phyloP scores from a whole-genome alignment of 495 filamentous ascomycete genomes.

The Aspergillus sclerotiicarbonarius region DNA sequence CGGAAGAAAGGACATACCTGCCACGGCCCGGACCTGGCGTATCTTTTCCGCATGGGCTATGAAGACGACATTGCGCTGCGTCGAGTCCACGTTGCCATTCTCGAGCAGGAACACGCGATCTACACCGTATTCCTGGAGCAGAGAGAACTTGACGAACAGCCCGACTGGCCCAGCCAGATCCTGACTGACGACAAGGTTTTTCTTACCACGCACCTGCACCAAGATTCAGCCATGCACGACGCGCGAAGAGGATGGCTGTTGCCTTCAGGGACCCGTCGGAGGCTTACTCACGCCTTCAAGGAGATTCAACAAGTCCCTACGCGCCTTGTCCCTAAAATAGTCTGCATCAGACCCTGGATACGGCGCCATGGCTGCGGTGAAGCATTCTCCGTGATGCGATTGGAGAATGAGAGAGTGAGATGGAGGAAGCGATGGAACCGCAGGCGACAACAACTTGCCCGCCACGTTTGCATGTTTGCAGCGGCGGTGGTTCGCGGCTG shows the following conservation, averaged over 20 bases:
- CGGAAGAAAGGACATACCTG: constrained; percentile 64
- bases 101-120: constrained; percentile 94
- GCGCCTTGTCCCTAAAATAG: constrained; percentile 76
- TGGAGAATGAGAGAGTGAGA: constrained; percentile 6
- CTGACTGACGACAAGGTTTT: constrained; percentile 93
- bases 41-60: constrained; percentile 85
- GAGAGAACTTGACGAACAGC: constrained; percentile 89
- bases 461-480: constrained; percentile 13
- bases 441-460: too few relatives aligned
- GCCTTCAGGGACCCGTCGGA: constrained; percentile 12
- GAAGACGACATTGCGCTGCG: constrained; percentile 94
- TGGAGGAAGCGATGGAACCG: constrained; percentile 4
- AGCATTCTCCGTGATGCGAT: constrained; percentile 25
- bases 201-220: constrained; percentile 89
- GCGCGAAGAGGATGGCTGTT: not conserved
- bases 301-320: constrained; percentile 80
- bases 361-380: constrained; percentile 54
- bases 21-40: constrained; percentile 75
- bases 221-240: constrained; percentile 23
- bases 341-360: constrained; percentile 74
- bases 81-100: constrained; percentile 88
- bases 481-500: constrained; percentile 7
- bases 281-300: constrained; percentile 85
- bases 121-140: constrained; percentile 88
- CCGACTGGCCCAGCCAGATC: constrained; percentile 85